Evolutionary conservation across 2,329 filamentous ascomycete species (phyloP), one percentile per base, ranked within the genome.

Genomic region (Fusarium nodosum): DNA sequence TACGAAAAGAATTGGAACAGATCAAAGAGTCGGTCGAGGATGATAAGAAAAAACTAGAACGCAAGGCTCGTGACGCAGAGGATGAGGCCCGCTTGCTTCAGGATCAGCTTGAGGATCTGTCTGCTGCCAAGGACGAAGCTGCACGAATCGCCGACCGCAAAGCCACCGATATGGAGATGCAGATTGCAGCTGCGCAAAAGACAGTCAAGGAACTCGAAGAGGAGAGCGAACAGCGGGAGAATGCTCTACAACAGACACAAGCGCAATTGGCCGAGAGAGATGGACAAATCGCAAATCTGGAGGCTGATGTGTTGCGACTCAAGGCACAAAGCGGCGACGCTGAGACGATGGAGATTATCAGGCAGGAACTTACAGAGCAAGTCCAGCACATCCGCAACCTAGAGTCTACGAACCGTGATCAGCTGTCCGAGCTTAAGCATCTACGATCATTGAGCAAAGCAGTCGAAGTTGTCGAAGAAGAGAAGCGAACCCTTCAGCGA

Each of bases 391-490:
- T 97, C 69, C 90, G 93, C 62, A 90, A 88, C 31, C 84, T 99
- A 5, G 96, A 99, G 77, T 86, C 88, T 1, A 88, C 88, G 36
- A 97, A 93, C 67, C 86, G 93, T 26, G 93, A 97, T 51, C 93
- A 97, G 75, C 83, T 88, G 16, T 80, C 86, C 0, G 95, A 99
- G 77, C 82, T 99, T 36, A 93, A 92, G 72, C 91, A 94, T 71
- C 85, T 97, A 38, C 90, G 94, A 16, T 92, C 94, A 71, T 82
- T 91, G 5, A 90, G 94, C 77, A 95, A 93, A 80, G 93, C 92
- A n/a, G 90, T 97, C 2, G 93, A 97, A 75, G 88, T 99, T 3
- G 92, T 98, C 0, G 94, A 99, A 77, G 96, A 99, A 78, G 94
- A 99, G 82, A 98, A 98, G 83, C 86, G 93, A 66, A 88, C 89